phyloP scores from a whole-genome alignment of 2,329 filamentous ascomycete species.

The Cadophora malorum region DNA sequence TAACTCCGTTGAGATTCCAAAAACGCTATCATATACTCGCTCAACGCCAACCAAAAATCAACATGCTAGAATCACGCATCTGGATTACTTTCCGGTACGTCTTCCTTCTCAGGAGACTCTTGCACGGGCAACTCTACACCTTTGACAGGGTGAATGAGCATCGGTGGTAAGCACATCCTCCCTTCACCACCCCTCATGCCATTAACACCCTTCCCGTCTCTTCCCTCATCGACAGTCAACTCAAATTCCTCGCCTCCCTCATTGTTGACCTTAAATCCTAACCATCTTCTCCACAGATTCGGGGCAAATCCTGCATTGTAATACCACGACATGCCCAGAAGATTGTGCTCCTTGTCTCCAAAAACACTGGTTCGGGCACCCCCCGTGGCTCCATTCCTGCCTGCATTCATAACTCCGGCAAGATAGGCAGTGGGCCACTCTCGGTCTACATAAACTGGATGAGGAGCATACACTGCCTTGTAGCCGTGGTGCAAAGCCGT shows the following conservation, averaged over 20 bases:
- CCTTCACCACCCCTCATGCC: slow-evolving; percentile 73
- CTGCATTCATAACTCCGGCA: slow-evolving; percentile 80
- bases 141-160: slow-evolving; percentile 91
- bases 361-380: slow-evolving; percentile 76
- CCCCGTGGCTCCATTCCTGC: slow-evolving; percentile 76
- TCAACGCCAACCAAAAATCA: slow-evolving; percentile 17
- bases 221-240: slow-evolving; percentile 57
- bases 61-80: slow-evolving; percentile 39
- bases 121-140: slow-evolving; percentile 61
- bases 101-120: slow-evolving; percentile 31
- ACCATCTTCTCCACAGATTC: slow-evolving; percentile 84
- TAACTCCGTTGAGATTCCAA: not conserved
- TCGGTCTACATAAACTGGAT: slow-evolving; percentile 87
- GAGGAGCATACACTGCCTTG: slow-evolving; percentile 90
- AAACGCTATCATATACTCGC: slow-evolving; percentile 18
- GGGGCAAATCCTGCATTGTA: slow-evolving; percentile 85
- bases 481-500: slow-evolving; percentile 88
- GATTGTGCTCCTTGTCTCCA: slow-evolving; percentile 87
- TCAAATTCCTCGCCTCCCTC: slow-evolving; percentile 82
- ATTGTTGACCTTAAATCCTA: slow-evolving; percentile 80
- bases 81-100: slow-evolving; percentile 44
- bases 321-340: slow-evolving; percentile 88
- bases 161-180: slow-evolving; percentile 88
- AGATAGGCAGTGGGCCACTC: slow-evolving; percentile 83
- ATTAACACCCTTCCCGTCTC: slow-evolving; percentile 45